Evolutionary conservation across 257 asterid genomes (phyloP).

Genomic region (Agastache rugosa): DNA sequence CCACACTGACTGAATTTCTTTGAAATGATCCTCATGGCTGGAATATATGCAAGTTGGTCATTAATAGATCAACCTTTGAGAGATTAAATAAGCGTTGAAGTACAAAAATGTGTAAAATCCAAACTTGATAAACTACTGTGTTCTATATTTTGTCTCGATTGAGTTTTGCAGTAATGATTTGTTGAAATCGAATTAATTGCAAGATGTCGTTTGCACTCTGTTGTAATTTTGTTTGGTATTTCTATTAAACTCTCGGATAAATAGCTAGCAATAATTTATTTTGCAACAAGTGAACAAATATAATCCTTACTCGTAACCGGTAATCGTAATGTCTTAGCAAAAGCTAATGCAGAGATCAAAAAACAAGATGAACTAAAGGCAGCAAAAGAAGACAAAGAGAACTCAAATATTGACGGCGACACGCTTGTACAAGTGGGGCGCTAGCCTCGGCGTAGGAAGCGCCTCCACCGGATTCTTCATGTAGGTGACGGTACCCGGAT

Average conservation of each 20-base stretch:
- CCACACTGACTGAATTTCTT: background rate
- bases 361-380: background rate
- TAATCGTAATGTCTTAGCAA: background rate
- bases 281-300: background rate
- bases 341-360: background rate
- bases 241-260: background rate
- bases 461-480: slow-evolving; percentile 72
- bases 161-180: background rate
- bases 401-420: slow-evolving; percentile 15
- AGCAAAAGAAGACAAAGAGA: background rate
- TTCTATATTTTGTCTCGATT: background rate
- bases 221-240: background rate
- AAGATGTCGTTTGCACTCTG: no score
- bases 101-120: slow-evolving; percentile 6
- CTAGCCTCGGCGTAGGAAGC: slow-evolving; percentile 58
- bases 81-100: slow-evolving; percentile 26
- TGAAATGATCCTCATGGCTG: background rate
- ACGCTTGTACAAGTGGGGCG: slow-evolving; percentile 31
- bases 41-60: background rate
- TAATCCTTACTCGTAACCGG: background rate
- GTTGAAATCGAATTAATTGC: background rate
- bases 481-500: slow-evolving; percentile 65
- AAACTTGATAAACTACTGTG: background rate
- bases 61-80: background rate
- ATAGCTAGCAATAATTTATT: background rate